Base-by-base conservation (phyloP, 1,284 basidiomycete genomes). In the Naganishia liquefaciens region DNA sequence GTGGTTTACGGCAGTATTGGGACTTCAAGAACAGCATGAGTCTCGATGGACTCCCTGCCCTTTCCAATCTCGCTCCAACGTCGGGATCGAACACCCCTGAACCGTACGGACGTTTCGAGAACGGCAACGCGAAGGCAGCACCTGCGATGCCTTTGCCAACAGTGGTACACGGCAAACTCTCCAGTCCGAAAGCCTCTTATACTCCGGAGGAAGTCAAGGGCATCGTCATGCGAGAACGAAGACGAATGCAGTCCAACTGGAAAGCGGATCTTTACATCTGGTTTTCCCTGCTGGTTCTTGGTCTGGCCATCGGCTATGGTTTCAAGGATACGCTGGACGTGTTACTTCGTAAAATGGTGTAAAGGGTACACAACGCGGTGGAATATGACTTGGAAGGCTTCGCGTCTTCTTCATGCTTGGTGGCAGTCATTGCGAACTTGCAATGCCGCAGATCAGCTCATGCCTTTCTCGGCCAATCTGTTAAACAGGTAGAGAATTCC, bases 1-100 rank as follows among this genome's bases (percentile, higher is more conserved):
- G 39, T 4, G 65, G 57, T n/a, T 23, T 67, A n/a, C 52, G 52
- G 21, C 49, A 60, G 17, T 67, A 67, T 37, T 67, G 65, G 65
- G 49, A 60, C 28, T 28, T 40, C 5, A 64, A 60, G 50, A 67
- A 67, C 53, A 39, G 30, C 19, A 50, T 58, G 50, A 60, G 55
- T 44, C 37, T 58, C 39, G 64, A 65, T 54, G 50, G 49, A 6
- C 52, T 65, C 5, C 49, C 51, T 5, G 64, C 40, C 0, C 50
- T 65, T 5, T 28, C 43, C 15, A 55, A 40, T 27, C 43, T 65
- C 13, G 64, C 64, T 19, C 55, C 55, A 2, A 44, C 46, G 21
- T 50, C 46, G 19, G 57, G 57, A 15, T 50, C 57, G 23, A 50
- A 13, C 40, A 60, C 57, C 11, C 57, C 57, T 1, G 46, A 23